Evolutionary conservation across 148 eudicot genomes (phyloP), one percentile per base, ranked within the genome.

Genomic region (Rhododendron molle): DNA sequence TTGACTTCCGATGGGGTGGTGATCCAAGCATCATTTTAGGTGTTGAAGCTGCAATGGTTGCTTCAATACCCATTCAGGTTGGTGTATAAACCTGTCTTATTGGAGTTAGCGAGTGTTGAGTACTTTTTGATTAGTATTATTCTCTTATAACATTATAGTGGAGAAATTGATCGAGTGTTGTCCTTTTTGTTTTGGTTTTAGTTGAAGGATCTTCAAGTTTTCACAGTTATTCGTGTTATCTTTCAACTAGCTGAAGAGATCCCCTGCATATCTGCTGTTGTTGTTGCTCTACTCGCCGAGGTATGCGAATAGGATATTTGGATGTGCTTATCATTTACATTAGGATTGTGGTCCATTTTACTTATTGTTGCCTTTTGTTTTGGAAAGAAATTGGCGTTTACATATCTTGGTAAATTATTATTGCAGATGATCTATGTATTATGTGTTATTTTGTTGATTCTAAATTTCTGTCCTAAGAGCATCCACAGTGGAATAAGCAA

Each of bases 191-290:
- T 89, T 72, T 84, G 69, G 80, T 43, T 92, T 83, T 94, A 97
- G 99, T 88, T 97, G 78, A 97, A 97, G 91, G 93, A 97, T 90
- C 99, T 97, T 87, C 92, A 95, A 92, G 98, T 97, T 85, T 97
- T 93, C 88, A 97, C 99, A 46, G 94, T 97, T 86, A 76, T 97
- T 84, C 98, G 99, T 43, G 98, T 94, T 84, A 97, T 97, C 82
- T 97, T 97, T 88, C 99, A 97, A 90, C 93, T 97, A 52, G 81
- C 94, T 78, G 99, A 97, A 54, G 99, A 97, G 81, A 97, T 97
- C 79, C 99, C 99, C 49, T 97, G 99, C 95, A 94, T 95, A 62
- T 94, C 99, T 90, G 99, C 98, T 80, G 98, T 96, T 71, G 99
- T 97, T 56, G 95, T 97, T 84, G 99, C 99, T 67, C 91, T 97